Percentiles rank a stretch among this genome's conserved stretches.
phyloP scores from a whole-genome alignment of 306 rosid genomes.

The Vigna radiata region DNA sequence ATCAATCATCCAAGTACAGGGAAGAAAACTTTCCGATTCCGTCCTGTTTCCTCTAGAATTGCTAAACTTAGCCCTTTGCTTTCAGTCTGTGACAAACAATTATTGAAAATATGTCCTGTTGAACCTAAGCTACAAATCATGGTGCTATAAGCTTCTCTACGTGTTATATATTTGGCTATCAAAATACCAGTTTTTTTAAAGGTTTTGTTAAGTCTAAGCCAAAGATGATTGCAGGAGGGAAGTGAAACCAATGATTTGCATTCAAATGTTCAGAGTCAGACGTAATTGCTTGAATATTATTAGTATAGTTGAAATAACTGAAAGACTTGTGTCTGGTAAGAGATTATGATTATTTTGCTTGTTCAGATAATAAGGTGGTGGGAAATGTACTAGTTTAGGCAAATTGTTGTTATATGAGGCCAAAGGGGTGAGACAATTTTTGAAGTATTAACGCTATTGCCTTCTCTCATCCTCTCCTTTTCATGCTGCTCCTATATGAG shows the following conservation, averaged over 20 bases:
- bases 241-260: conserved; percentile 16
- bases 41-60: background rate
- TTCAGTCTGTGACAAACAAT: background rate
- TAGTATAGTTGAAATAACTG: background rate
- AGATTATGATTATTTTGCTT: conserved; percentile 21
- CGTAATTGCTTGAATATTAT: conserved; percentile 1
- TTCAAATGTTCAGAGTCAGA: background rate
- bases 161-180: conserved; percentile 9
- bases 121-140: conserved; percentile 8
- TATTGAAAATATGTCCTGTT: background rate
- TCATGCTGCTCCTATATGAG: background rate
- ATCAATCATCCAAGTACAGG: conserved; percentile 23
- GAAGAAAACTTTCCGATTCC: background rate
- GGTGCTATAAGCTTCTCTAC: conserved; percentile 15
- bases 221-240: conserved; percentile 2
- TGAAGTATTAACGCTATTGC: conserved; percentile 12
- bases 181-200: background rate
- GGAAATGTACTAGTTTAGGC: conserved; percentile 4
- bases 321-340: conserved; percentile 3
- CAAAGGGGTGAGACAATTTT: conserved; percentile 13
- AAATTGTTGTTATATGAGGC: background rate
- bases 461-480: background rate
- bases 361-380: conserved; percentile 10
- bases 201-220: conserved; percentile 23
- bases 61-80: conserved; percentile 16